Evolutionary conservation across 345 rosid species (phyloP).

Genomic region (Iberis pinnata): DNA sequence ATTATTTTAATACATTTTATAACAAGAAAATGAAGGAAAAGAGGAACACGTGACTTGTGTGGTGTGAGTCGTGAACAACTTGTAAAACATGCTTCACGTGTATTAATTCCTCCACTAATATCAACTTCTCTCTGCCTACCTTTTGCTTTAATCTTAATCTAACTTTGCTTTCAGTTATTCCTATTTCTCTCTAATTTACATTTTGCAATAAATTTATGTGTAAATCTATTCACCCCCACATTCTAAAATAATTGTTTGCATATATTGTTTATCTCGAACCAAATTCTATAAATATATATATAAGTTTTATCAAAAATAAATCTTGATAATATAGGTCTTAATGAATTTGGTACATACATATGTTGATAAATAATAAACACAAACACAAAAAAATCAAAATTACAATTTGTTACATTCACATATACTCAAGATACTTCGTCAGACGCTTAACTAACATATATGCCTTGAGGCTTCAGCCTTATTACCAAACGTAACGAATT

Average conservation of each 20-base stretch:
- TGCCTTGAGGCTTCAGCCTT: neutral
- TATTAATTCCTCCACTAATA: constrained; percentile 20
- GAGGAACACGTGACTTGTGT: constrained; percentile 20
- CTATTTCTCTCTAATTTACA: too few species aligned
- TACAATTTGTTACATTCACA: too few species aligned
- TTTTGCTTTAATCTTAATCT: constrained; percentile 6
- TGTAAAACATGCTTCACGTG: constrained; percentile 29
- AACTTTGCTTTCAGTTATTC: neutral
- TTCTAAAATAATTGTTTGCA: neutral
- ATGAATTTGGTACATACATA: neutral
- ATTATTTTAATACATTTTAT: neutral
- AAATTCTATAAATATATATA: neutral
- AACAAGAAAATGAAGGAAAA: constrained; percentile 7
- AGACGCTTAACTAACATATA: neutral
- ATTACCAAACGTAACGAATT: neutral
- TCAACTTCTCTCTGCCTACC: constrained; percentile 13
- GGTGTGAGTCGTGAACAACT: constrained; percentile 6
- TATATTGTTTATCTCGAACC: neutral
- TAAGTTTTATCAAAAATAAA: too few species aligned
- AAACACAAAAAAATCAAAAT: too few species aligned
- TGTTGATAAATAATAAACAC: too few species aligned
- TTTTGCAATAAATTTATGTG: neutral
- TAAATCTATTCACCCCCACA: neutral
- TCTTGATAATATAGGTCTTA: too few species aligned
- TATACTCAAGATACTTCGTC: neutral